Evolutionary conservation across 208 protist species (phyloP), one percentile per base, ranked within the genome.

Genomic region (Zelonia costaricensis): DNA sequence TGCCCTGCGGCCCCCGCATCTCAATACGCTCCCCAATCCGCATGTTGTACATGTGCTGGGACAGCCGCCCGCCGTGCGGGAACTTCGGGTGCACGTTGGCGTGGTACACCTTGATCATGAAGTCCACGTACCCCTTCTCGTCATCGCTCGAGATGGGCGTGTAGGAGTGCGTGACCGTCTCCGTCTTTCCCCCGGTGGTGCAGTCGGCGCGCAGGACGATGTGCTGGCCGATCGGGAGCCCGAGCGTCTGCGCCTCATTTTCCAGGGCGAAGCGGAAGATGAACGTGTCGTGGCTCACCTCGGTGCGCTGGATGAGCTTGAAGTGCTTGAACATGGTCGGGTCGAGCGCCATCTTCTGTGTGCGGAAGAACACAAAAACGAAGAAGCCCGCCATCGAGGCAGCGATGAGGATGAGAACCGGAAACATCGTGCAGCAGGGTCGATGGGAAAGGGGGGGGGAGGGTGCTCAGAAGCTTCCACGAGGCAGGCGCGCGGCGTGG

Each of bases 91-190:
- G 72, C 25, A 84, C 76, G 51, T 81, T 82, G 22, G 78, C 75
- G 40, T 89, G 86, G 81, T 98, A 98, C 25, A 97, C 83, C 70
- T 98, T 98, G 52, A 97, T 81, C 35, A 97, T 77, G 45, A 98
- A 88, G 49, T 98, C 93, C 6, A 98, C 90, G 72, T 91, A 86
- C 52, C 93, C 95, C 48, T 83, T 64, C 23, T 96, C 88, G 33
- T 93, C 88, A 53, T 98, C 81, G 35, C 74, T 85, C 15, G 78
- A 84, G 54, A 94, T 90, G 42, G 95, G 95, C 4, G 95, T 98
- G 81, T 98, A 98, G 35, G 88, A 70, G 65, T 97, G 86, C 42
- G 83, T 57, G 5, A 78, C 73, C 31, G 76, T 62, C 59, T 94
- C 78, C 25, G 69, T 54, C 47, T 87, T 82, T 22, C 70, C 77